These are phyloP conservation scores for Cyclanthera cordifolia DNA, from an alignment of 306 rosid genomes.

Conservation along the genomic window DNA sequence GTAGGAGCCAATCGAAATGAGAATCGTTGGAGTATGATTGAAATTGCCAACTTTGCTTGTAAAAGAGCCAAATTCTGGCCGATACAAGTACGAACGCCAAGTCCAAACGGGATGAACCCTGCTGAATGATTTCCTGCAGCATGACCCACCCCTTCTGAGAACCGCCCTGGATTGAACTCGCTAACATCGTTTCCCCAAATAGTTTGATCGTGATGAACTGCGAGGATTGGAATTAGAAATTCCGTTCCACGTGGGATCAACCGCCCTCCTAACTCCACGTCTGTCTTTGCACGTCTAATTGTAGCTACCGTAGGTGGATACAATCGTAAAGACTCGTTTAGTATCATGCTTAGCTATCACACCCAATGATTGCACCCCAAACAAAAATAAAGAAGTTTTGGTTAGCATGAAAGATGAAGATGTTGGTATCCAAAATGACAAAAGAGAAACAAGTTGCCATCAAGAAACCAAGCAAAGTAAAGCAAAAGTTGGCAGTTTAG, in stretches of 20 bases:
- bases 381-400: background rate
- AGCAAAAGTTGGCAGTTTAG: constrained; percentile 9
- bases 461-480: background rate
- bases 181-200: constrained; percentile 74
- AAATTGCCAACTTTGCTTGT: constrained; percentile 57
- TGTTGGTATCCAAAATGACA: background rate
- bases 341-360: constrained; percentile 66
- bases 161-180: constrained; percentile 85
- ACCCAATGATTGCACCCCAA: constrained; percentile 6
- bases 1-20: constrained; percentile 65
- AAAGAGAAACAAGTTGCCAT: constrained; percentile 8
- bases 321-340: constrained; percentile 73
- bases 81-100: constrained; percentile 72
- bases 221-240: constrained; percentile 70
- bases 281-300: constrained; percentile 53
- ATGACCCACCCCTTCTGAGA: constrained; percentile 51
- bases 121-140: constrained; percentile 67
- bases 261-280: constrained; percentile 58
- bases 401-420: background rate
- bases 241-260: constrained; percentile 79
- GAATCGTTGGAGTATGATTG: constrained; percentile 80
- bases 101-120: constrained; percentile 72
- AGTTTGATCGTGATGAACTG: constrained; percentile 72
- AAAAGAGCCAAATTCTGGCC: constrained; percentile 84
- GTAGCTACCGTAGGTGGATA: constrained; percentile 88